These are phyloP conservation scores for Mycocentrospora acerina DNA, from an alignment of 2,329 filamentous ascomycete species.

Conservation along the genomic window DNA sequence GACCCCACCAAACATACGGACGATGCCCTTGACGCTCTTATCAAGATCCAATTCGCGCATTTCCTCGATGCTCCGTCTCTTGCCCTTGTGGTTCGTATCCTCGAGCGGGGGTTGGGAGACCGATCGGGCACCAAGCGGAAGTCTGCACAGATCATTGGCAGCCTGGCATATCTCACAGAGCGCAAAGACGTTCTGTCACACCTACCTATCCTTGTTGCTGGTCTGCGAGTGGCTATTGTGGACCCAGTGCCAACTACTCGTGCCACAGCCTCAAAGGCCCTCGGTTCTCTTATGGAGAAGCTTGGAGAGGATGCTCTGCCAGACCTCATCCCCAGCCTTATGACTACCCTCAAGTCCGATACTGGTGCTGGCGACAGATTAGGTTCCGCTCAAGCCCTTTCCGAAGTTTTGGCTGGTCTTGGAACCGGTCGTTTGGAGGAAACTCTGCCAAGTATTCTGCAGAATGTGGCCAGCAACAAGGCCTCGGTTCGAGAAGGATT, in stretches of 20 bases:
- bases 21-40: conserved; percentile 86
- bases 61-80: conserved; percentile 97
- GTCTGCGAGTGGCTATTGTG: conserved; percentile 83
- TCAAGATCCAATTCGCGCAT: conserved; percentile 98
- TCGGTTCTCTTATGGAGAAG: conserved; percentile 97
- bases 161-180: conserved; percentile 93
- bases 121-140: conserved; percentile 95
- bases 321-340: conserved; percentile 94
- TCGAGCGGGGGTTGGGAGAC: conserved; percentile 88
- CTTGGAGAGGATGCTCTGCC: conserved; percentile 94
- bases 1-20: conserved; percentile 98
- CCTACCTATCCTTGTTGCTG: conserved; percentile 87
- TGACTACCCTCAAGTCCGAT: conserved; percentile 96
- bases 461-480: conserved; percentile 92
- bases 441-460: conserved; percentile 90
- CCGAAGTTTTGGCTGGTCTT: conserved; percentile 91
- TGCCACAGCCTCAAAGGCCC: conserved; percentile 91
- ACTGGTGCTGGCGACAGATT: conserved; percentile 94
- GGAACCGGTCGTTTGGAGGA: conserved; percentile 92
- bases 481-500: conserved; percentile 92
- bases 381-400: conserved; percentile 93
- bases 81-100: conserved; percentile 89
- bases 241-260: conserved; percentile 96
- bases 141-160: conserved; percentile 95
- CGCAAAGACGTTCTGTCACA: conserved; percentile 91